phyloP scores from a whole-genome alignment of 768 basidiomycete genomes.

The Imleria badia region DNA sequence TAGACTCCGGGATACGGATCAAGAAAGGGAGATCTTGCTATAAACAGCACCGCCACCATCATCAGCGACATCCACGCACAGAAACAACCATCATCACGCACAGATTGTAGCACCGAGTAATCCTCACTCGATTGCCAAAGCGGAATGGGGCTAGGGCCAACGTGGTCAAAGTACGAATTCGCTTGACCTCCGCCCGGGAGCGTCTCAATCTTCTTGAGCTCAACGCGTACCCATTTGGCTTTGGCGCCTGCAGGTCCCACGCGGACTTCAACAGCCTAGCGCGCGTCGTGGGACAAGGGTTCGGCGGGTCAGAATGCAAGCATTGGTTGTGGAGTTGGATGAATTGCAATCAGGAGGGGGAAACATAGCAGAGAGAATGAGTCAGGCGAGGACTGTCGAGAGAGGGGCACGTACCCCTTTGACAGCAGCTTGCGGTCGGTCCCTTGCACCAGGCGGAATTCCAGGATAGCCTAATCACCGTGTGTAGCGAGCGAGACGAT shows the following conservation, averaged over 20 bases:
- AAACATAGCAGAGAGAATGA: neutral
- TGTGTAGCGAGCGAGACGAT: constrained; percentile 2
- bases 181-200: constrained; percentile 67
- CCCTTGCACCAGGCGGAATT: constrained; percentile 74
- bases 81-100: constrained; percentile 32
- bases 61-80: constrained; percentile 1
- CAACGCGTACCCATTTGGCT: constrained; percentile 90
- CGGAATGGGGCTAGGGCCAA: constrained; percentile 78
- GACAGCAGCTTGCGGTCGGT: constrained; percentile 79
- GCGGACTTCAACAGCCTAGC: constrained; percentile 83
- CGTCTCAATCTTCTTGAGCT: constrained; percentile 88
- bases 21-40: constrained; percentile 89
- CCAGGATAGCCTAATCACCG: constrained; percentile 71
- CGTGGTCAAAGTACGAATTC: constrained; percentile 76
- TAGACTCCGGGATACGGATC: constrained; percentile 89
- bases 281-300: neutral
- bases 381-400: neutral
- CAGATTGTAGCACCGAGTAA: constrained; percentile 65
- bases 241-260: constrained; percentile 73
- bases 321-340: constrained; percentile 4
- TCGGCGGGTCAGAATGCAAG: neutral
- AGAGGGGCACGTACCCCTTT: constrained; percentile 65
- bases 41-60: constrained; percentile 2
- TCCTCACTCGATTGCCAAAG: constrained; percentile 83
- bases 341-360: neutral